These are phyloP conservation scores for Chimonanthus salicifolius DNA, from an alignment of 164 flowering plant species.

Conservation along the genomic window DNA sequence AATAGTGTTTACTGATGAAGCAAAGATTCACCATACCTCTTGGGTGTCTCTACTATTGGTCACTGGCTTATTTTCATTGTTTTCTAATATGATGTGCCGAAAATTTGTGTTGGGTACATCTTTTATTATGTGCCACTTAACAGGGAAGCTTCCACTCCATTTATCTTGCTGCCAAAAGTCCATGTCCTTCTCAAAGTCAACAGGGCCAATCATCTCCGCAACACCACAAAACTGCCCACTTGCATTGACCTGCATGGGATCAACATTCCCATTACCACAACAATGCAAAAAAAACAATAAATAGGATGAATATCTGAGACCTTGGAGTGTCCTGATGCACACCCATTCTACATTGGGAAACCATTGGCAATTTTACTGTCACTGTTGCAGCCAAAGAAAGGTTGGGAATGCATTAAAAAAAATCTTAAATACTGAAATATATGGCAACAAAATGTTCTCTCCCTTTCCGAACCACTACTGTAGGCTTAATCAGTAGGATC, in stretches of 20 bases:
- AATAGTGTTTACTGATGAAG: neutral
- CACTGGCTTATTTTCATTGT: conserved; percentile 91
- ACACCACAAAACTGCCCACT: conserved; percentile 96
- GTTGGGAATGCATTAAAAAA: too few relatives aligned
- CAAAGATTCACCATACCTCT: conserved; percentile 42
- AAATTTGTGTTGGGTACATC: conserved; percentile 75
- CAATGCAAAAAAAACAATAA: neutral
- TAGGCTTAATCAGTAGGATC: too few relatives aligned
- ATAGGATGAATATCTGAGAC: neutral
- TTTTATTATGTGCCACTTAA: conserved; percentile 89
- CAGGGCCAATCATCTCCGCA: conserved; percentile 87
- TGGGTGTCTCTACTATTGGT: conserved; percentile 97
- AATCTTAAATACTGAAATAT: too few relatives aligned
- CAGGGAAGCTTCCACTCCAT: conserved; percentile 90
- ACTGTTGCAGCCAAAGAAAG: too few relatives aligned
- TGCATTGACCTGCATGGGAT: conserved; percentile 69
- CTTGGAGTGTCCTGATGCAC: neutral
- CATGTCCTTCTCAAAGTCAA: conserved; percentile 73
- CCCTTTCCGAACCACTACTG: too few relatives aligned
- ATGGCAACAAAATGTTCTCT: too few relatives aligned
- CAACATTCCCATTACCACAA: conserved; percentile 1
- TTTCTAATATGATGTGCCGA: conserved; percentile 76
- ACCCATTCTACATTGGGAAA: too few relatives aligned
- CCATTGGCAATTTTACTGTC: too few relatives aligned
- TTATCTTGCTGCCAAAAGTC: conserved; percentile 97